Percentiles rank a stretch among this genome's conserved stretches.
Conservation (phyloP, 2,329 filamentous ascomycete genomes). For the Nemania serpens region DNA sequence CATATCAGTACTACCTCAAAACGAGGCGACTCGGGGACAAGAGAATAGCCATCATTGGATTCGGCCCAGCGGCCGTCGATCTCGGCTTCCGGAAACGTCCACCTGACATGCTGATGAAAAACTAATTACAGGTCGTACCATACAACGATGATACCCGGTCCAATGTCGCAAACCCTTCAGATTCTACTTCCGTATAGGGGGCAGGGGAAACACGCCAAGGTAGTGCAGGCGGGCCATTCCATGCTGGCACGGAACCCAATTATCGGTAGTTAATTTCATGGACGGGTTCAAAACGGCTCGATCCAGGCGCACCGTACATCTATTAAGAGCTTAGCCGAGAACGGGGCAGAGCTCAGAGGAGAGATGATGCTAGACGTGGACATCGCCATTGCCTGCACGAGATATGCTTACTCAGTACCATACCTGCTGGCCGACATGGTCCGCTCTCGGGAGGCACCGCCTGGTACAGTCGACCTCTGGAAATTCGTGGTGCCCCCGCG, state of each 20-base stretch:
- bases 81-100: slow-evolving; percentile 31
- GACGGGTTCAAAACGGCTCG: slow-evolving; percentile 41
- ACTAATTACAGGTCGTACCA: slow-evolving; percentile 32
- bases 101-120: neutral
- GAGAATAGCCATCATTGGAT: slow-evolving; percentile 44
- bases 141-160: slow-evolving; percentile 39
- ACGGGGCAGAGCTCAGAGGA: slow-evolving; percentile 38
- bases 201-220: slow-evolving; percentile 40
- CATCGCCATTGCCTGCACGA: slow-evolving; percentile 21
- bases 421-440: slow-evolving; percentile 39
- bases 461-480: slow-evolving; percentile 40
- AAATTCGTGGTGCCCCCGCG: slow-evolving; percentile 37
- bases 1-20: slow-evolving; percentile 46
- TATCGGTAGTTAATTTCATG: slow-evolving; percentile 41
- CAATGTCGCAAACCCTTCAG: slow-evolving; percentile 39
- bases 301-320: slow-evolving; percentile 42
- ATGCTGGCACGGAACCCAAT: slow-evolving; percentile 44
- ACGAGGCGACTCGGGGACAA: slow-evolving; percentile 43
- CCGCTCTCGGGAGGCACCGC: slow-evolving; percentile 27
- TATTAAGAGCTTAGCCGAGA: slow-evolving; percentile 40
- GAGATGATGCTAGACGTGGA: slow-evolving; percentile 37
- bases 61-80: slow-evolving; percentile 47
- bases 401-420: slow-evolving; percentile 24
- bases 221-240: slow-evolving; percentile 41
- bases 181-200: slow-evolving; percentile 40